phyloP scores from a whole-genome alignment of 202 grass and related monocot species.

The Setaria viridis region DNA sequence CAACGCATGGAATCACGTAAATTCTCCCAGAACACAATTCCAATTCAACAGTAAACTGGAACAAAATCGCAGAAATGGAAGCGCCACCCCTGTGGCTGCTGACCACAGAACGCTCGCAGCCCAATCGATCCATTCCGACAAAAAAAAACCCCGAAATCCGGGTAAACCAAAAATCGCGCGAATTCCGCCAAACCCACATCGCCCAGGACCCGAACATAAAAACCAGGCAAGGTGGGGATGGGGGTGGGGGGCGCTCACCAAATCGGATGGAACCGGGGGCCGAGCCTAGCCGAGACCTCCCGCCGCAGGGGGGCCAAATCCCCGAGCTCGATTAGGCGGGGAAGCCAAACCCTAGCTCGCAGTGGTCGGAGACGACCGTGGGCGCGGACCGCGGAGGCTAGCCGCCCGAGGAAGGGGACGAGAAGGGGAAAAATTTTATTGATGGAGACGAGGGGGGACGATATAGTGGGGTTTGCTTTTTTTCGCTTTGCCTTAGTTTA shows the following conservation, averaged over 20 bases:
- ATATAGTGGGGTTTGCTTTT: not conserved
- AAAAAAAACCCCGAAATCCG: not conserved
- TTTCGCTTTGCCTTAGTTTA: conserved; percentile 12
- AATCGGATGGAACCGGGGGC: conserved; percentile 34
- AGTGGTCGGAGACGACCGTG: not conserved
- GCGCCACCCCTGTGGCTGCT: not conserved
- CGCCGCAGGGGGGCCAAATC: not conserved
- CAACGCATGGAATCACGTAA: not conserved
- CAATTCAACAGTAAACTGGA: not conserved
- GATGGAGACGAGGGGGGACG: not conserved
- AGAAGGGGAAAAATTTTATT: not conserved
- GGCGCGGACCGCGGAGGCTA: not conserved
- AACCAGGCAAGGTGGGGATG: not conserved
- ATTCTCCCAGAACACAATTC: not conserved
- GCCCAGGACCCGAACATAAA: not conserved
- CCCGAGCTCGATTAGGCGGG: conserved; percentile 8
- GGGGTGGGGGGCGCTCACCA: not conserved
- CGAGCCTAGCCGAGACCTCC: not conserved
- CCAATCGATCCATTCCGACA: conserved; percentile 9
- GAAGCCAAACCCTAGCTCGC: not conserved
- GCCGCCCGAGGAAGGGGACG: conserved; percentile 21
- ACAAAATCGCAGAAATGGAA: not conserved
- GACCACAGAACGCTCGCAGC: not conserved
- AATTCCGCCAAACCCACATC: not conserved
- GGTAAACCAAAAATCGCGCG: not conserved